These are phyloP conservation scores for Crithidia expoeki DNA, from an alignment of 208 protist genomes.

Conservation along the genomic window DNA sequence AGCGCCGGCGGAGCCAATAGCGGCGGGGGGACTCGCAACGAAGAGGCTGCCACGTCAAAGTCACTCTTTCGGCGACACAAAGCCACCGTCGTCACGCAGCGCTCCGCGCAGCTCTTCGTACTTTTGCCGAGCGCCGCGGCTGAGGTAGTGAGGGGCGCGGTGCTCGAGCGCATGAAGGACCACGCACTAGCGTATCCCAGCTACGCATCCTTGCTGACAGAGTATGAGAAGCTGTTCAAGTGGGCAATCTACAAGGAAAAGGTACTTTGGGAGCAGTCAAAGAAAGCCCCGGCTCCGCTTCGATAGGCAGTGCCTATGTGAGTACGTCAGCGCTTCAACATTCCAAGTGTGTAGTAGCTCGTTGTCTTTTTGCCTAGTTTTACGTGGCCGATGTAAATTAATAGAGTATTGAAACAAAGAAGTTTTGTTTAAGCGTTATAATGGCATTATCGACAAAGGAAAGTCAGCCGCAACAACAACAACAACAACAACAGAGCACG, in stretches of 20 bases:
- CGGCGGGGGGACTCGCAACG: not conserved
- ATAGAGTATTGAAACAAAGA: too few relatives aligned
- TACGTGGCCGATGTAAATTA: too few relatives aligned
- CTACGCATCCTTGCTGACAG: slow-evolving; percentile 33
- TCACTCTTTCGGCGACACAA: slow-evolving; percentile 33
- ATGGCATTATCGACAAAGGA: too few relatives aligned
- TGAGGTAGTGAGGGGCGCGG: slow-evolving; percentile 4
- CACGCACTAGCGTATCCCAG: slow-evolving; percentile 40
- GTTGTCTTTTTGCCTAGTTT: too few relatives aligned
- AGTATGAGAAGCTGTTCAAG: slow-evolving; percentile 52
- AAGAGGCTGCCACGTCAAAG: not conserved
- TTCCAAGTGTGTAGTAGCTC: too few relatives aligned
- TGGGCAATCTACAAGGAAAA: slow-evolving; percentile 51
- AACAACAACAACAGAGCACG: too few relatives aligned
- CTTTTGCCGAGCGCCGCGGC: slow-evolving; percentile 25
- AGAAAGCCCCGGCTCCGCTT: slow-evolving; percentile 10
- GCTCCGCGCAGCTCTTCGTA: slow-evolving; percentile 22
- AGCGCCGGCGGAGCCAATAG: not conserved
- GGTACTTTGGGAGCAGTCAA: slow-evolving; percentile 31
- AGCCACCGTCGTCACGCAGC: slow-evolving; percentile 23
- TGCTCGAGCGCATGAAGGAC: slow-evolving; percentile 33
- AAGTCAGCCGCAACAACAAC: too few relatives aligned
- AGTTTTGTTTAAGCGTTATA: too few relatives aligned
- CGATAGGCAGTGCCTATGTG: not conserved
- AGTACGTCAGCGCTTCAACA: too few relatives aligned